A percentile compares a stretch with the other conserved stretches of the same genome.
Conservation (phyloP, 371 early-diverging fungal genomes). For the Syncephalastrum monosporum region DNA sequence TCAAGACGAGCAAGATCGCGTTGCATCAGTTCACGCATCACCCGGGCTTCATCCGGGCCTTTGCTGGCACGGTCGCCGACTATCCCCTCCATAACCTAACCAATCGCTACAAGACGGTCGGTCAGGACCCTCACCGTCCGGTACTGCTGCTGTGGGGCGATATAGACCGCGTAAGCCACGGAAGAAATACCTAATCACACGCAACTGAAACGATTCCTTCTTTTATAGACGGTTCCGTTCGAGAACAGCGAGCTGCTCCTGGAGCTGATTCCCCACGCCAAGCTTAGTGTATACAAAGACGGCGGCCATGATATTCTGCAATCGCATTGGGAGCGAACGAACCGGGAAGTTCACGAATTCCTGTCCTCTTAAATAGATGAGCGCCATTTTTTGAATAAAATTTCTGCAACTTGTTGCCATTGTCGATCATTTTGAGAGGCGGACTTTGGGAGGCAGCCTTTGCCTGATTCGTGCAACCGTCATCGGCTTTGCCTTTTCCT, state of each 20-base stretch:
- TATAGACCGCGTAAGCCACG: constrained; percentile 32
- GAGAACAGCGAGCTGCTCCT: constrained; percentile 15
- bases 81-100: constrained; percentile 37
- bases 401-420: too few relatives aligned
- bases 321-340: constrained; percentile 1
- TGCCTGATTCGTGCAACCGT: too few relatives aligned
- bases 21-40: constrained; percentile 40
- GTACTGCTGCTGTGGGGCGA: constrained; percentile 49
- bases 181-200: not conserved
- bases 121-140: constrained; percentile 16
- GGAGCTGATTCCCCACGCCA: constrained; percentile 26
- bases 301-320: constrained; percentile 41
- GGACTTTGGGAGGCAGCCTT: too few relatives aligned
- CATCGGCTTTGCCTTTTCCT: too few relatives aligned
- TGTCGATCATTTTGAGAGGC: too few relatives aligned
- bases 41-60: constrained; percentile 48
- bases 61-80: constrained; percentile 36
- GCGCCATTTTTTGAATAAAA: too few relatives aligned
- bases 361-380: too few relatives aligned
- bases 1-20: constrained; percentile 14
- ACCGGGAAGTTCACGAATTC: too few relatives aligned
- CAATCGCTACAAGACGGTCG: constrained; percentile 33
- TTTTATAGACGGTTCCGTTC: constrained; percentile 38
- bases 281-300: constrained; percentile 22
- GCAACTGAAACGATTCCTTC: not conserved